Base-by-base conservation (phyloP, 176 grass and related monocot species). In the Juncus effusus region DNA sequence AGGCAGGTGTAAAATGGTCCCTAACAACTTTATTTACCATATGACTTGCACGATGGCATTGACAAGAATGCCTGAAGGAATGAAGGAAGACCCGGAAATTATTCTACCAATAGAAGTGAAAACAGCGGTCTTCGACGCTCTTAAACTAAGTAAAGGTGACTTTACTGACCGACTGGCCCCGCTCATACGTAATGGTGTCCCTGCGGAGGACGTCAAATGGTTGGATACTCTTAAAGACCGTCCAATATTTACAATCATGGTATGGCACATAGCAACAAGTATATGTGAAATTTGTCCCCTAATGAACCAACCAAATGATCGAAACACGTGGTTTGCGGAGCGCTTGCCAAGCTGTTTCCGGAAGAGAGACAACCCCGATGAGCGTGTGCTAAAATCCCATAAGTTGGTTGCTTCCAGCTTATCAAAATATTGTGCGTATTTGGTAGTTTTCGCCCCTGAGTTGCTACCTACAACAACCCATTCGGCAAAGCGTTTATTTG, bases 241-340 rank as follows among this genome's bases (percentile, higher is more conserved):
- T n/a, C 42, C 42, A 6, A 47, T 81, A 38, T 54, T 68, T 64
- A 41, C 42, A 13, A 78, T 83, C 60, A 65, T 83, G 61, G 36
- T 78, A 40, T 83, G 80, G 36, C 80, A 83, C 12, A 56, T 83
- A 38, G 75, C 80, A 6, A 83, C 80, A 0, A 45, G 74, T 54
- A 2, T 13, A 3, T 70, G 61, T 47, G 66, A 82, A 13, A 52
- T 16, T 5, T 15, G 10, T 13, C 7, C n/a, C 13, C 13, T 39
- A 64, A 64, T 39, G 13, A 13, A 40, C 11, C 14, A 13, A 39
- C 50, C 6, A 4, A 45, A 45, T 45, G 3, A 7, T 7, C 7
- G 42, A 4, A 45, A 3, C 42, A 45, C n/a, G 42, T 7, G 3
- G 42, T 7, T 45, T 45, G 42, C 42, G 5, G 42, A 45, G 42